Conservation (phyloP, 1,284 basidiomycete species). For the Cryptococcus sp. region DNA sequence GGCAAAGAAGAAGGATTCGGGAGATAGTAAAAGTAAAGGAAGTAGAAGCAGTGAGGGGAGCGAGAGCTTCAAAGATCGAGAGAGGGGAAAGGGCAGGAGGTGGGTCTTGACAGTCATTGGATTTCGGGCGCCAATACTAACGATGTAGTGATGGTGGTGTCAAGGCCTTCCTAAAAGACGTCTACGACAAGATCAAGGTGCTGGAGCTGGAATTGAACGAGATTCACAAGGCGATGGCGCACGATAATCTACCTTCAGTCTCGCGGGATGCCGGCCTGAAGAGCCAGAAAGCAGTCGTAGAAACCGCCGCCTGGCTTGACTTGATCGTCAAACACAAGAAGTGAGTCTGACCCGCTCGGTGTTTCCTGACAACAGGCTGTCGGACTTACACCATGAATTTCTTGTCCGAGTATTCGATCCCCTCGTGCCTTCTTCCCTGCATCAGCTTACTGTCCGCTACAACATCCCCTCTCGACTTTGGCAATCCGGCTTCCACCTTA, state of each 20-base stretch:
- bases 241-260: constrained; percentile 30
- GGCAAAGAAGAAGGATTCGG: constrained; percentile 22
- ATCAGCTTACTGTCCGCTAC: constrained; percentile 85
- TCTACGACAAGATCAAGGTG: constrained; percentile 45
- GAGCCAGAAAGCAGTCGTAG: constrained; percentile 2
- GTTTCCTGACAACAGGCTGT: constrained; percentile 57
- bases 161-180: constrained; percentile 42
- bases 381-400: constrained; percentile 82
- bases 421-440: constrained; percentile 77
- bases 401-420: constrained; percentile 81
- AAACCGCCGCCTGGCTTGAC: constrained; percentile 43
- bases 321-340: constrained; percentile 46
- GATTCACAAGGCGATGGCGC: constrained; percentile 44
- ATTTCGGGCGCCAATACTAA: neutral
- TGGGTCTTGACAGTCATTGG: constrained; percentile 14
- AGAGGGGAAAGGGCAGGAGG: constrained; percentile 43
- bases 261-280: constrained; percentile 13
- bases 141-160: constrained; percentile 46
- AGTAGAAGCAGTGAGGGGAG: constrained; percentile 48
- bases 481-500: constrained; percentile 83
- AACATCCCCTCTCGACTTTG: constrained; percentile 92
- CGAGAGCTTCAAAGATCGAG: constrained; percentile 47
- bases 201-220: constrained; percentile 47
- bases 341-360: too few relatives aligned
- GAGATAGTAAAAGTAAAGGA: constrained; percentile 38